A percentile compares a stretch with the other conserved stretches of the same genome.
Evolutionary conservation across 2,329 filamentous ascomycete genomes (phyloP).

Genomic region (Huntiella omanensis): DNA sequence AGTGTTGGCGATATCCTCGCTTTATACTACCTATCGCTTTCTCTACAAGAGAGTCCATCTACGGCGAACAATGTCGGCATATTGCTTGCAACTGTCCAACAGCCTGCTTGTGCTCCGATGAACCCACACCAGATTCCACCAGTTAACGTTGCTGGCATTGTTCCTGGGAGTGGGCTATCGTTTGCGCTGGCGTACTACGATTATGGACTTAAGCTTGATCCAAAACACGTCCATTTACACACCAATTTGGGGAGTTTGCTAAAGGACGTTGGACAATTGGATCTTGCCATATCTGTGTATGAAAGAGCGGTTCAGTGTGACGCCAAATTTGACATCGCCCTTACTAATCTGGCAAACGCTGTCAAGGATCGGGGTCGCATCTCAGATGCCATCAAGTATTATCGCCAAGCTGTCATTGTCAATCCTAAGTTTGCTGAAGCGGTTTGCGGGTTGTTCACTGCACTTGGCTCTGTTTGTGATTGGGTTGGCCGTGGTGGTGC

Average conservation of each 20-base stretch:
- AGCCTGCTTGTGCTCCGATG: slow-evolving; percentile 21
- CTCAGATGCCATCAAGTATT: slow-evolving; percentile 79
- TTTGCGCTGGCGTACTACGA: slow-evolving; percentile 88
- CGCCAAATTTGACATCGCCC: slow-evolving; percentile 84
- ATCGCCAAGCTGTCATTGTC: slow-evolving; percentile 72
- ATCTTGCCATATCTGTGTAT: slow-evolving; percentile 90
- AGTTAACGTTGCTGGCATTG: slow-evolving; percentile 35
- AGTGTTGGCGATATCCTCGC: slow-evolving; percentile 84
- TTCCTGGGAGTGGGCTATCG: slow-evolving; percentile 69
- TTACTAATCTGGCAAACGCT: slow-evolving; percentile 91
- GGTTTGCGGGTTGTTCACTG: slow-evolving; percentile 86
- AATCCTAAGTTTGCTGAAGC: slow-evolving; percentile 95
- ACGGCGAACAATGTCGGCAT: slow-evolving; percentile 98
- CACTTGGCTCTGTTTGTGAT: slow-evolving; percentile 88
- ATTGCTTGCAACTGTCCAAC: slow-evolving; percentile 82
- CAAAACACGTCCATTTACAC: slow-evolving; percentile 83
- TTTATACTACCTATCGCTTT: slow-evolving; percentile 86
- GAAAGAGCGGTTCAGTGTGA: slow-evolving; percentile 86
- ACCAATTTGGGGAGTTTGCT: slow-evolving; percentile 89
- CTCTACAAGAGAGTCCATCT: slow-evolving; percentile 85
- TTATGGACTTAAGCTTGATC: slow-evolving; percentile 73
- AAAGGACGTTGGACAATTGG: slow-evolving; percentile 88
- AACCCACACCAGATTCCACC: neutral
- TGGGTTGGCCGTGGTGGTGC: slow-evolving; percentile 85
- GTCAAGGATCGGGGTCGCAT: slow-evolving; percentile 93